These are phyloP conservation scores for Cryptosporidium sp. DNA, from an alignment of 169 alveolate species.

Conservation along the genomic window DNA sequence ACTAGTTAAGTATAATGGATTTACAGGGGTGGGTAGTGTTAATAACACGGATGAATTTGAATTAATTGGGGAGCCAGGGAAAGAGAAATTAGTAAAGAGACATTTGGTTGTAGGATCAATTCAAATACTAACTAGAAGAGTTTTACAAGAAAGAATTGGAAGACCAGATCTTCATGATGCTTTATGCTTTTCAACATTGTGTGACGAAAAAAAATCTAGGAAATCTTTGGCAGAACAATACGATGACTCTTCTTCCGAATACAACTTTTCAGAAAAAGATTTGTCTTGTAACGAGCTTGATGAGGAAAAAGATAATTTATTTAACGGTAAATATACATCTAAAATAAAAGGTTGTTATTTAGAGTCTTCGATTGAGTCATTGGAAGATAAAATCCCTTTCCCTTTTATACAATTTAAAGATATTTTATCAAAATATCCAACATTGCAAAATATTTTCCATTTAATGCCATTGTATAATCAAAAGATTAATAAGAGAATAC, in stretches of 20 bases:
- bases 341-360: conserved; percentile 55
- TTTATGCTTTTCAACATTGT: conserved; percentile 33
- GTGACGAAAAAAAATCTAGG: neutral
- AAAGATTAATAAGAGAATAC: conserved; percentile 23
- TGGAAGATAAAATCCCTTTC: conserved; percentile 37
- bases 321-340: conserved; percentile 55
- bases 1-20: conserved; percentile 41
- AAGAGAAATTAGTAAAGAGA: neutral
- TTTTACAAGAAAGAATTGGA: conserved; percentile 63
- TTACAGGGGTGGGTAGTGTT: conserved; percentile 13
- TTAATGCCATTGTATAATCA: conserved; percentile 52
- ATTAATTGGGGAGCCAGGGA: neutral
- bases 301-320: conserved; percentile 16
- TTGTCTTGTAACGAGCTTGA: conserved; percentile 22
- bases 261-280: conserved; percentile 24
- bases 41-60: neutral
- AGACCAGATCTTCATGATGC: conserved; percentile 42
- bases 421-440: conserved; percentile 9
- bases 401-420: conserved; percentile 71
- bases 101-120: conserved; percentile 60
- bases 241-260: conserved; percentile 60
- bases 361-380: conserved; percentile 46
- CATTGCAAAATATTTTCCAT: conserved; percentile 27
- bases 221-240: conserved; percentile 46
- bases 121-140: conserved; percentile 44